Evolutionary conservation across 139 green algal species (phyloP).

Genomic region (Raphidocelis subcapitata): DNA sequence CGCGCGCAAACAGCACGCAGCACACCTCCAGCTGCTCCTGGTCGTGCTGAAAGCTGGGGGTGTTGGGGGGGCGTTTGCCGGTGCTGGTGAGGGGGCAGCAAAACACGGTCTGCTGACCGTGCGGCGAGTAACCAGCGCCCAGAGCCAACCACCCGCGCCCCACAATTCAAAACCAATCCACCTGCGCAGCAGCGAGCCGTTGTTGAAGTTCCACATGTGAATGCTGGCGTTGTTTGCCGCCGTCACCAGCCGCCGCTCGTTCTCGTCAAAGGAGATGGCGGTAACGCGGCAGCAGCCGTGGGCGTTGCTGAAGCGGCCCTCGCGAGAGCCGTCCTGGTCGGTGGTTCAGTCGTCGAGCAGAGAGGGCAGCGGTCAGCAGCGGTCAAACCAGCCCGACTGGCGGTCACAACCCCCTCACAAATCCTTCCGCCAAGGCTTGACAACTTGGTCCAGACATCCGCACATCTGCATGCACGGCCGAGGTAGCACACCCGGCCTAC

Average conservation of each 20-base stretch:
- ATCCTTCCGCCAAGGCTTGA: no score
- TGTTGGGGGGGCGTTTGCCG: no score
- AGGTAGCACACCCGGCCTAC: no score
- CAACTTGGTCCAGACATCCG: no score
- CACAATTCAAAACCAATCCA: neutral
- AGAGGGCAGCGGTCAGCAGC: neutral
- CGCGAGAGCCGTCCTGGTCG: conserved; percentile 34
- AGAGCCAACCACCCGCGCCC: no score
- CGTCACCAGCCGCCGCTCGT: conserved; percentile 75
- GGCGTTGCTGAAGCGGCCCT: conserved; percentile 60
- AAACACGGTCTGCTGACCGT: no score
- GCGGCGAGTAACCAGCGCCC: no score
- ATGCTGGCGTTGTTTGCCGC: conserved; percentile 63
- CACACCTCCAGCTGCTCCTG: conserved; percentile 58
- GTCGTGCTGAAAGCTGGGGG: conserved; percentile 35
- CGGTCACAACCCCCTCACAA: no score
- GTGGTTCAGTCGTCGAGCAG: neutral
- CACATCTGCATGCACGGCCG: no score
- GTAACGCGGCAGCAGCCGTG: conserved; percentile 54
- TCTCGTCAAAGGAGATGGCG: conserved; percentile 75
- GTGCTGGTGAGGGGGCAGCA: no score
- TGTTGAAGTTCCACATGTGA: conserved; percentile 92
- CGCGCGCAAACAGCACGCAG: conserved; percentile 57
- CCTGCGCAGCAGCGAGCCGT: conserved; percentile 58
- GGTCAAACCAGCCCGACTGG: neutral